Evolutionary conservation across 345 rosid species (phyloP).

Genomic region (Raphanus raphanistrum): DNA sequence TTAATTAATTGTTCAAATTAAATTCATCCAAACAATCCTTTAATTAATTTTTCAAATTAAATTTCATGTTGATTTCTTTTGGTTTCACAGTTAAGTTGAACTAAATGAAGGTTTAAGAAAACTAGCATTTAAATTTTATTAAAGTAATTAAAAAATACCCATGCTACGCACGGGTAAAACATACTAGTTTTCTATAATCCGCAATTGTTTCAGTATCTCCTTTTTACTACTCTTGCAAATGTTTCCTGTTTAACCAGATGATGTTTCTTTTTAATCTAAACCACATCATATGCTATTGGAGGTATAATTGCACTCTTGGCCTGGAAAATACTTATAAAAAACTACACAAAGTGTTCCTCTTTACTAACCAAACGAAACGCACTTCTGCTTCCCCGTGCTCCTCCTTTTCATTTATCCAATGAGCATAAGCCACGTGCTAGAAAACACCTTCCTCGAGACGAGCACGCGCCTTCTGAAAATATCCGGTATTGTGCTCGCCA

Average conservation of each 20-base stretch:
- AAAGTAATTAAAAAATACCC: too few species aligned
- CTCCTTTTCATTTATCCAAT: neutral
- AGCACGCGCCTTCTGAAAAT: conserved; percentile 37
- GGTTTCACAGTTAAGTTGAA: too few species aligned
- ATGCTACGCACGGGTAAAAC: too few species aligned
- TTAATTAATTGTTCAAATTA: too few species aligned
- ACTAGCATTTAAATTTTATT: too few species aligned
- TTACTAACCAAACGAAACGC: conserved; percentile 13
- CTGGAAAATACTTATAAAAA: neutral
- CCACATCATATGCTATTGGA: neutral
- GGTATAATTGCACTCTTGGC: neutral
- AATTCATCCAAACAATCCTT: too few species aligned
- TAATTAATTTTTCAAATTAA: too few species aligned
- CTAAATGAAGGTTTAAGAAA: too few species aligned
- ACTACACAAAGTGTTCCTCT: conserved; percentile 7
- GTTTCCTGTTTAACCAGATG: neutral
- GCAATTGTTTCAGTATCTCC: neutral
- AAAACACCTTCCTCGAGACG: conserved; percentile 22
- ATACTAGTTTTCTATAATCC: too few species aligned
- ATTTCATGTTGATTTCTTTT: too few species aligned
- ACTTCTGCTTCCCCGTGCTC: neutral
- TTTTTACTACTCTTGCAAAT: neutral
- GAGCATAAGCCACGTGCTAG: neutral
- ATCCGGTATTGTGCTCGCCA: conserved; percentile 32
- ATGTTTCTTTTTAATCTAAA: too few species aligned